A percentile compares a stretch with the other conserved stretches of the same genome.
phyloP scores from a whole-genome alignment of 2,329 filamentous ascomycete species.

The Trichoderma cornu-damae region DNA sequence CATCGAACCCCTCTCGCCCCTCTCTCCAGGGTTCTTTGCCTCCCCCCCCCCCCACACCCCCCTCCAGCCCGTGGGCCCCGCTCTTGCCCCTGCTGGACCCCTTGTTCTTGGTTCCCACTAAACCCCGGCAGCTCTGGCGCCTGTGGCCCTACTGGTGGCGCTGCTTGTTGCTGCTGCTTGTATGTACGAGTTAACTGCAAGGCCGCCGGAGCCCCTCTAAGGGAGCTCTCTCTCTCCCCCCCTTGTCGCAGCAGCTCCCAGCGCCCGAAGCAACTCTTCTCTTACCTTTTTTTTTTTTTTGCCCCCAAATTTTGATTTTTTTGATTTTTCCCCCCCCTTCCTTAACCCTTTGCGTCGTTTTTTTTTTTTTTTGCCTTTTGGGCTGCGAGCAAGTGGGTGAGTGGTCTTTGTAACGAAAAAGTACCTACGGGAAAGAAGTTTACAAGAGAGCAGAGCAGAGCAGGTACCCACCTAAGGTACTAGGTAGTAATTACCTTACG shows the following conservation, averaged over 20 bases:
- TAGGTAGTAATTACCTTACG: not conserved
- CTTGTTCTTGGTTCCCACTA: slow-evolving; percentile 16
- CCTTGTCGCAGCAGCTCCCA: slow-evolving; percentile 16
- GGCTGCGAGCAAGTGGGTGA: slow-evolving; percentile 13
- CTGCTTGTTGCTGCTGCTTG: too few species aligned
- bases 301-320: slow-evolving; percentile 3
- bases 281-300: too few species aligned
- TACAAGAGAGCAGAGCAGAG: not conserved
- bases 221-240: too few species aligned
- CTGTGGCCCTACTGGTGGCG: not conserved
- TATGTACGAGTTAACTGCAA: too few species aligned
- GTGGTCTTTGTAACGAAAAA: too few species aligned
- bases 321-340: too few species aligned
- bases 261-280: slow-evolving; percentile 8
- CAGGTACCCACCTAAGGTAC: not conserved
- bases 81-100: not conserved
- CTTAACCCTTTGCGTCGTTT: not conserved
- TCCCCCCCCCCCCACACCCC: slow-evolving; percentile 1
- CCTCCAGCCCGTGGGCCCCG: not conserved
- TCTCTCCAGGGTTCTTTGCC: too few species aligned
- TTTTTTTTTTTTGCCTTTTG: slow-evolving; percentile 10
- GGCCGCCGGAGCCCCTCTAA: slow-evolving; percentile 3
- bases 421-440: too few species aligned
- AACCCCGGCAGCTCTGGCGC: slow-evolving; percentile 9
- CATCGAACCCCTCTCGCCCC: not conserved